Evolutionary conservation across 2,329 filamentous ascomycete genomes (phyloP).

Genomic region (Fusarium hainanense): DNA sequence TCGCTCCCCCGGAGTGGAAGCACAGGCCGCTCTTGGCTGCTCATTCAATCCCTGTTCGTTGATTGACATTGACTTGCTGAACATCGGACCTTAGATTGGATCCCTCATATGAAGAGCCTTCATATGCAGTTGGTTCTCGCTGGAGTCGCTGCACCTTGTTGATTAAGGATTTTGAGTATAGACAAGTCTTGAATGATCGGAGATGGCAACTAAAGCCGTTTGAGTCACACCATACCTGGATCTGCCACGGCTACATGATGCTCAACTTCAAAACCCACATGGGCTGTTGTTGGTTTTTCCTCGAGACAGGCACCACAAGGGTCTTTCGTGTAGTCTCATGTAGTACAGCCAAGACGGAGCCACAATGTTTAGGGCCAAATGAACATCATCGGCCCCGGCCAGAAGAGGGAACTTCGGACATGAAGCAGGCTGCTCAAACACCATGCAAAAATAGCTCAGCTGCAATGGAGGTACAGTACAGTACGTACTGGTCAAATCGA

Average conservation of each 20-base stretch:
- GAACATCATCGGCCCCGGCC: constrained; percentile 33
- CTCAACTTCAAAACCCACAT: constrained; percentile 41
- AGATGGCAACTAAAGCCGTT: constrained; percentile 34
- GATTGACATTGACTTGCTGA: constrained; percentile 19
- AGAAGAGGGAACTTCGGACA: constrained; percentile 35
- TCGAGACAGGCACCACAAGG: constrained; percentile 30
- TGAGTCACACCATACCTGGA: constrained; percentile 45
- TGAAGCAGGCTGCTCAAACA: constrained; percentile 30
- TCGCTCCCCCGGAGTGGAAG: constrained; percentile 21
- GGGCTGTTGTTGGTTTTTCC: constrained; percentile 33
- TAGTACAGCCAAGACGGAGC: constrained; percentile 40
- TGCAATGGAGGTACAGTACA: constrained; percentile 13
- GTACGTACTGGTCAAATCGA: constrained; percentile 28
- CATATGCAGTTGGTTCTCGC: constrained; percentile 43
- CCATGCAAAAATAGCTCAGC: constrained; percentile 46
- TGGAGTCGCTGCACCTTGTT: constrained; percentile 29
- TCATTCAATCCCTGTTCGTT: constrained; percentile 28
- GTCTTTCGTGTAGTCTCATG: constrained; percentile 37
- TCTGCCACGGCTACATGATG: constrained; percentile 28
- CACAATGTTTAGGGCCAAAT: constrained; percentile 34
- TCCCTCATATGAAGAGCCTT: constrained; percentile 31
- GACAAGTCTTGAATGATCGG: constrained; percentile 24
- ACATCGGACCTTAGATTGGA: constrained; percentile 43
- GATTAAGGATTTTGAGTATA: constrained; percentile 26
- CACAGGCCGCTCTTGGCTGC: constrained; percentile 31